Conservation (phyloP, 2,329 filamentous ascomycete species). For the Phaeoacremonium minimum region DNA sequence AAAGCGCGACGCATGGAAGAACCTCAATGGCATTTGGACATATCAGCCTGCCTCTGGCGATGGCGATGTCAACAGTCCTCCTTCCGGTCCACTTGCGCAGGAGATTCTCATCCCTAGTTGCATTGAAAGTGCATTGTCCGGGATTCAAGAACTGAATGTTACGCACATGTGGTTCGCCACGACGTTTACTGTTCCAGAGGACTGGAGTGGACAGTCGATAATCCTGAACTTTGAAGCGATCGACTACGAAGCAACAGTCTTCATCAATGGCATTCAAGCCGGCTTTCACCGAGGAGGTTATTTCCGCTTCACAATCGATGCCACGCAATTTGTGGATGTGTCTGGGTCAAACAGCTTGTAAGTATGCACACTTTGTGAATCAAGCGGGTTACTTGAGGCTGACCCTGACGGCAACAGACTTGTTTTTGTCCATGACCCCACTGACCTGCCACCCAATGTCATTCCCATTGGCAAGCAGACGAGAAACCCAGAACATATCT, state of each 20-base stretch:
- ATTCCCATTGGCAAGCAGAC: slow-evolving; percentile 67
- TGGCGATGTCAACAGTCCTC: slow-evolving; percentile 13
- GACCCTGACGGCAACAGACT: no score
- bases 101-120: slow-evolving; percentile 38
- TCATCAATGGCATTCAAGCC: slow-evolving; percentile 49
- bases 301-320: slow-evolving; percentile 55
- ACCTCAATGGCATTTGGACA: slow-evolving; percentile 55
- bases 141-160: slow-evolving; percentile 35
- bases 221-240: slow-evolving; percentile 56
- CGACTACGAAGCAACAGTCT: slow-evolving; percentile 54
- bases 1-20: slow-evolving; percentile 48
- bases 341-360: slow-evolving; percentile 51
- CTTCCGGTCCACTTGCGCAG: slow-evolving; percentile 20
- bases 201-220: slow-evolving; percentile 39
- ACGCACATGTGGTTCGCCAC: slow-evolving; percentile 46
- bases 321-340: slow-evolving; percentile 37
- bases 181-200: slow-evolving; percentile 41
- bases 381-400: no score
- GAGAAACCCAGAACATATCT: slow-evolving; percentile 55
- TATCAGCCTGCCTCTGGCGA: slow-evolving; percentile 31
- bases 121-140: slow-evolving; percentile 42
- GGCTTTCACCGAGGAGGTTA: slow-evolving; percentile 57
- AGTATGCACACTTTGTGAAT: slow-evolving; percentile 18
- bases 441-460: slow-evolving; percentile 48
- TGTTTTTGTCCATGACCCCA: slow-evolving; percentile 65